Evolutionary conservation across 208 protist species (phyloP).

Genomic region (Tritrichomonas foetus): DNA sequence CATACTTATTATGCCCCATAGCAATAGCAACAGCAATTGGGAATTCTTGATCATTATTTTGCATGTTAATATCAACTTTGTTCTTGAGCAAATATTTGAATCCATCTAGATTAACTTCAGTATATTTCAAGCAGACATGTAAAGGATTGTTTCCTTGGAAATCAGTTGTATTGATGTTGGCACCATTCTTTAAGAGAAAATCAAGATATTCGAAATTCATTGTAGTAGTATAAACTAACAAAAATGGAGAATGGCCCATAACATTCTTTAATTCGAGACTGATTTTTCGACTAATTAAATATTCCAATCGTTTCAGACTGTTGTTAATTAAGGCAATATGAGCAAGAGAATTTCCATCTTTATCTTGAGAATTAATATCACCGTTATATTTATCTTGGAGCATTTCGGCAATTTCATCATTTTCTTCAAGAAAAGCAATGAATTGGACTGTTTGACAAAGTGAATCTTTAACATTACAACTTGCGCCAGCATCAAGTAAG

Average conservation of each 20-base stretch:
- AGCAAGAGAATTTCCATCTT: not conserved
- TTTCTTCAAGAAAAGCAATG: not conserved
- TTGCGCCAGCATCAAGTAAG: not conserved
- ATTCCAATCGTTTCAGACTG: not conserved
- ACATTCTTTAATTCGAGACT: not conserved
- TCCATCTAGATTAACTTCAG: not conserved
- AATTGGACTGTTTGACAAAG: not conserved
- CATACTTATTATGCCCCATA: not conserved
- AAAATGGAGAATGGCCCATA: not conserved
- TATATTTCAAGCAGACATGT: not conserved
- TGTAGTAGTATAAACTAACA: not conserved
- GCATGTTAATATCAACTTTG: not conserved
- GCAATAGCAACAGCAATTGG: not conserved
- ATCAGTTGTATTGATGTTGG: not conserved
- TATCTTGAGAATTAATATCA: not conserved
- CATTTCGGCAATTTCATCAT: not conserved
- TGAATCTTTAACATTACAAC: not conserved
- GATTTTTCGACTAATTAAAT: not conserved
- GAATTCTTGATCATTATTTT: not conserved
- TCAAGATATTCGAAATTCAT: not conserved
- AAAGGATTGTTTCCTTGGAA: not conserved
- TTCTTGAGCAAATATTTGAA: not conserved
- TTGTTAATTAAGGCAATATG: not conserved
- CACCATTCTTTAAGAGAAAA: not conserved
- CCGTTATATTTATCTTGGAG: not conserved